These are phyloP conservation scores for Talaromyces sp. DNA, from an alignment of 2,329 filamentous ascomycete species.

Conservation along the genomic window DNA sequence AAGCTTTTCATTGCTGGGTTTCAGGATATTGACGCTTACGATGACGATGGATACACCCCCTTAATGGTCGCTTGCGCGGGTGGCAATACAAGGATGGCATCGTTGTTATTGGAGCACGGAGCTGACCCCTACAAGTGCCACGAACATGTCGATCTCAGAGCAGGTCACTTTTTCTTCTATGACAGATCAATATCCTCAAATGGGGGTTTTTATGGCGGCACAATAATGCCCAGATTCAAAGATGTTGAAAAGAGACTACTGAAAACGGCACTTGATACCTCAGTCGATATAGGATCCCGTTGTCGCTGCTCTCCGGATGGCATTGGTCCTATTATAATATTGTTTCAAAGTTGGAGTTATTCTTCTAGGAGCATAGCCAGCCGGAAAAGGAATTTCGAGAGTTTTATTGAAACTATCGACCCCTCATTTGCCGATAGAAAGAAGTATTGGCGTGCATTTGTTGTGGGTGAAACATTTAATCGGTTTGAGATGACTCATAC, in stretches of 20 bases:
- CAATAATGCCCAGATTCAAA: not conserved
- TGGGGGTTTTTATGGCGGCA: no score
- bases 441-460: constrained; percentile 1
- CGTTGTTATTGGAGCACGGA: not conserved
- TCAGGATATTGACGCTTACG: not conserved
- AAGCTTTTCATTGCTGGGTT: not conserved
- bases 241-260: not conserved
- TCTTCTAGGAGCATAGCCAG: no score
- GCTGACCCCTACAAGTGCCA: not conserved
- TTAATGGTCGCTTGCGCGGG: not conserved
- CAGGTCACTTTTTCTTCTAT: not conserved
- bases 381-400: not conserved
- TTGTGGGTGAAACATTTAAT: not conserved
- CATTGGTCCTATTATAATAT: not conserved
- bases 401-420: not conserved
- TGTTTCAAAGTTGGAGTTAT: not conserved
- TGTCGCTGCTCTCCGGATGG: not conserved
- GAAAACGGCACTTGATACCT: not conserved
- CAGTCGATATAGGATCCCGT: not conserved
- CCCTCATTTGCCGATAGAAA: not conserved
- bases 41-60: not conserved
- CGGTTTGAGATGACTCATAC: constrained; percentile 4
- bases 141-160: not conserved
- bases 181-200: not conserved
- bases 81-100: not conserved